These are phyloP conservation scores for Metarhizium guizhouense DNA, from an alignment of 2,329 filamentous ascomycete species.

Conservation along the genomic window DNA sequence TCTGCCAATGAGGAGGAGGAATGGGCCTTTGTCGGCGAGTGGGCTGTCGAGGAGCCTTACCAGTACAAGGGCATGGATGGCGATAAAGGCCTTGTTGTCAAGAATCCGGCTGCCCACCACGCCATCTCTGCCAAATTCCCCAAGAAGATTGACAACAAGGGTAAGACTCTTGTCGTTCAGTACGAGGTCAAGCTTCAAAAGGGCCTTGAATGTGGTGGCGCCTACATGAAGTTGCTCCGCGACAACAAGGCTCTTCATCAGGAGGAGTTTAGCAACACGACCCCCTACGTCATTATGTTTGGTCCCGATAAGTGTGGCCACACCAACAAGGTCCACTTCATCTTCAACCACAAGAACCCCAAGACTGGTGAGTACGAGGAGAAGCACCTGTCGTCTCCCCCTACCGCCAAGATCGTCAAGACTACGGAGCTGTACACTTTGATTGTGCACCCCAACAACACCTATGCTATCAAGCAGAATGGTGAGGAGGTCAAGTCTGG, in stretches of 20 bases:
- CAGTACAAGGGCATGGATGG: conserved; percentile 88
- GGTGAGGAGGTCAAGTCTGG: conserved; percentile 82
- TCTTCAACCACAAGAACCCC: conserved; percentile 99
- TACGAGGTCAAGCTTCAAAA: conserved; percentile 99
- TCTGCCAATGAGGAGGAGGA: conserved; percentile 52
- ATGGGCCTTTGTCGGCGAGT: conserved; percentile 42
- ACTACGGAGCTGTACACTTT: conserved; percentile 92
- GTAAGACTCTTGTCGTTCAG: conserved; percentile 92
- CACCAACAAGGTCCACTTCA: conserved; percentile 98
- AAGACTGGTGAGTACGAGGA: conserved; percentile 99
- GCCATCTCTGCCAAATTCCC: conserved; percentile 99
- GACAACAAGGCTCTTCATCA: conserved; percentile 95
- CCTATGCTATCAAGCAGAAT: conserved; percentile 85
- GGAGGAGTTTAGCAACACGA: conserved; percentile 96
- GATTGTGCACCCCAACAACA: conserved; percentile 94
- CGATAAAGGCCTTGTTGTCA: conserved; percentile 94
- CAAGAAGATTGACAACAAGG: conserved; percentile 94
- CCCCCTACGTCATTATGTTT: conserved; percentile 99
- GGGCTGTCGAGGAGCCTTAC: conserved; percentile 89
- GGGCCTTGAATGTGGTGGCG: conserved; percentile 93
- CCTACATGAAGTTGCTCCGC: conserved; percentile 97
- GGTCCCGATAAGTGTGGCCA: conserved; percentile 98
- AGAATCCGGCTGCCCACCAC: conserved; percentile 96
- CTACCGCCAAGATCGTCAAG: conserved; percentile 83
- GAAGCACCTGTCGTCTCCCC: conserved; percentile 87